phyloP scores from a whole-genome alignment of 2,329 filamentous ascomycete species.

The Cercospora zeae-maydis region DNA sequence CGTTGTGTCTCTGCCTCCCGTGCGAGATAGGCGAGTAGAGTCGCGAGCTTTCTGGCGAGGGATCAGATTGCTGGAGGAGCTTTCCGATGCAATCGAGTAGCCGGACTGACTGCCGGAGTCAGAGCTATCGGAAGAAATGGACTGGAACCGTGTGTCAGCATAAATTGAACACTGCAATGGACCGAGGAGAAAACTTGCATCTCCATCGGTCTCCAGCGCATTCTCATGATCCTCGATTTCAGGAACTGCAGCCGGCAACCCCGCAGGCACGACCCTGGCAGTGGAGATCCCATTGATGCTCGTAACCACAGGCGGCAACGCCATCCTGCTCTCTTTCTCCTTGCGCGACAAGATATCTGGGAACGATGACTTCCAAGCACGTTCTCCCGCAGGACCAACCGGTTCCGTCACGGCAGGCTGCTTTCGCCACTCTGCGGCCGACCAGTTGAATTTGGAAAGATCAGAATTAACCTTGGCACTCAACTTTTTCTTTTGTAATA shows the following conservation, averaged over 20 bases:
- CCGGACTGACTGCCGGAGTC: neutral
- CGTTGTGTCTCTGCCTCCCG: neutral
- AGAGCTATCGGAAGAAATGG: neutral
- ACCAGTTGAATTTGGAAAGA: slow-evolving; percentile 10
- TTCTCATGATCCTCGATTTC: slow-evolving; percentile 8
- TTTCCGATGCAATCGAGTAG: neutral
- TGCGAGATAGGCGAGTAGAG: neutral
- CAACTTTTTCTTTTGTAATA: slow-evolving; percentile 6
- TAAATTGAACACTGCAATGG: neutral
- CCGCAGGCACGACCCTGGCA: slow-evolving; percentile 4
- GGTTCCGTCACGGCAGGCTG: slow-evolving; percentile 6
- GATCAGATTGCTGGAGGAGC: neutral
- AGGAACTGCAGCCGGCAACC: neutral
- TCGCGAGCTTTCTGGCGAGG: neutral
- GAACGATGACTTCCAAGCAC: neutral
- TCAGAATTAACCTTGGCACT: slow-evolving; percentile 8
- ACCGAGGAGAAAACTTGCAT: neutral
- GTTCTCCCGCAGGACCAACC: slow-evolving; percentile 12
- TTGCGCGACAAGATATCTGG: neutral
- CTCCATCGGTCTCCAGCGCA: neutral
- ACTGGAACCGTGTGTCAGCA: neutral
- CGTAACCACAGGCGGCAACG: neutral
- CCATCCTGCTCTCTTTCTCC: neutral
- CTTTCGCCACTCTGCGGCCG: slow-evolving; percentile 2
- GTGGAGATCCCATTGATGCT: neutral